phyloP scores from a whole-genome alignment of 2,329 filamentous ascomycete species.

The Beauveria asiatica region DNA sequence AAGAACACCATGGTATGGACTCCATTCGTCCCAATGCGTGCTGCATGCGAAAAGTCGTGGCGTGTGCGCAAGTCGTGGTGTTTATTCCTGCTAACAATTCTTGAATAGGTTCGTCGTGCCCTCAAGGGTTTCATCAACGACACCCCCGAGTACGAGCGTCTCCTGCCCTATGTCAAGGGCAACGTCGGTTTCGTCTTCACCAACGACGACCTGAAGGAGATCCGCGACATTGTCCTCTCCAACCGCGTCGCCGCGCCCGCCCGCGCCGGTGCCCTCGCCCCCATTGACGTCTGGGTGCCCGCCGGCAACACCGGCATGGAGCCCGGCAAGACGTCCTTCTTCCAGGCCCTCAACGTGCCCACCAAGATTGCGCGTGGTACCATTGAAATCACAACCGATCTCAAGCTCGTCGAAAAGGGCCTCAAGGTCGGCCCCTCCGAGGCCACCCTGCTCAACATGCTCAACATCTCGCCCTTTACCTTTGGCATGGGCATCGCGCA shows the following conservation, averaged over 20 bases:
- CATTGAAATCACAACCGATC: constrained; percentile 97
- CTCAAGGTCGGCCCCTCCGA: constrained; percentile 97
- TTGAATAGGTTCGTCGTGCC: constrained; percentile 74
- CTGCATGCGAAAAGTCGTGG: not conserved
- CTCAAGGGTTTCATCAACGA: constrained; percentile 90
- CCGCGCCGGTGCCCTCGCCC: constrained; percentile 94
- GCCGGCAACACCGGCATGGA: constrained; percentile 99
- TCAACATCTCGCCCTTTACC: constrained; percentile 99
- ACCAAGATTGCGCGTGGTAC: constrained; percentile 99
- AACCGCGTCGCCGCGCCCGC: constrained; percentile 98
- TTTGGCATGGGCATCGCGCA: constrained; percentile 95
- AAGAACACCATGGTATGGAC: constrained; percentile 97
- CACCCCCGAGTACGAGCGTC: constrained; percentile 93
- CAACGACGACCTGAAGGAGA: constrained; percentile 86
- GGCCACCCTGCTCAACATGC: constrained; percentile 97
- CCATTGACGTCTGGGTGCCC: constrained; percentile 86
- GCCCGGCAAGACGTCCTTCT: constrained; percentile 99
- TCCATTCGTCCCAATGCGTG: constrained; percentile 16
- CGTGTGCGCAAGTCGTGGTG: too few relatives aligned
- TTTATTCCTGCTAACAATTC: not conserved
- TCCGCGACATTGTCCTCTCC: constrained; percentile 86
- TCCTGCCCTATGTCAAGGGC: constrained; percentile 91
- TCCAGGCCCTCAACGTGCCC: constrained; percentile 99
- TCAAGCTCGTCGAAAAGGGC: constrained; percentile 93
- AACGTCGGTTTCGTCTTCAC: constrained; percentile 99